Evolutionary conservation across 306 rosid species (phyloP).

Genomic region (Phaseolus lunatus): DNA sequence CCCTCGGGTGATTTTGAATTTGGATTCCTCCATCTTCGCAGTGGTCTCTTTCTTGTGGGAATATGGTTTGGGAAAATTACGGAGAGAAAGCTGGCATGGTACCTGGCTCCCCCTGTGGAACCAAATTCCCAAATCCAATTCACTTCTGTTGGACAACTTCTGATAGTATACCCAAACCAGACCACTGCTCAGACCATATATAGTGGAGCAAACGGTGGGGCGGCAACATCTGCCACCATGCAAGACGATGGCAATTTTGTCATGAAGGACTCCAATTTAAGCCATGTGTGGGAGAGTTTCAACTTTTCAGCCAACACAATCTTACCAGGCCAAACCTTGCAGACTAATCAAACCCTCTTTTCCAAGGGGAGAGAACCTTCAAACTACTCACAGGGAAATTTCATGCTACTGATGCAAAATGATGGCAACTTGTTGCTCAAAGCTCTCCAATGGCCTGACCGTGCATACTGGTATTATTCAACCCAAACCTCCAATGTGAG

Average conservation of each 20-base stretch:
- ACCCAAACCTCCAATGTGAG: not conserved
- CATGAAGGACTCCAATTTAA: constrained; percentile 5
- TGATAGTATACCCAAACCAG: constrained; percentile 31
- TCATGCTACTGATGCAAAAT: constrained; percentile 18
- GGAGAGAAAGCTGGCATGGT: constrained; percentile 50
- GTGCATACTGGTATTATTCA: constrained; percentile 39
- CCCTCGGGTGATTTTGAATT: constrained; percentile 49
- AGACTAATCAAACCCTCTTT: not conserved
- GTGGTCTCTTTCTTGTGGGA: constrained; percentile 39
- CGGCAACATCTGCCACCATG: constrained; percentile 35
- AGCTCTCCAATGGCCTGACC: constrained; percentile 38
- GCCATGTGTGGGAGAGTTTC: constrained; percentile 38
- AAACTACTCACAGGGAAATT: constrained; percentile 44
- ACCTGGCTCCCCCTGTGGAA: constrained; percentile 24
- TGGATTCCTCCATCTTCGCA: constrained; percentile 40
- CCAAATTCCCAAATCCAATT: constrained; percentile 42
- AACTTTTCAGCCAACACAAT: constrained; percentile 36
- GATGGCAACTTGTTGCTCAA: constrained; percentile 41
- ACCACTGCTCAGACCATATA: not conserved
- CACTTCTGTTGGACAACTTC: constrained; percentile 37
- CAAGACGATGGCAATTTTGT: constrained; percentile 45
- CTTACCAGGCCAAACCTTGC: constrained; percentile 35
- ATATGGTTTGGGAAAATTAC: constrained; percentile 49
- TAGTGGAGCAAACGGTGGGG: not conserved
- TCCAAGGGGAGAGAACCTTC: constrained; percentile 41